These are phyloP conservation scores for Rugosomyces carneus DNA, from an alignment of 1,284 basidiomycete species.

Conservation along the genomic window DNA sequence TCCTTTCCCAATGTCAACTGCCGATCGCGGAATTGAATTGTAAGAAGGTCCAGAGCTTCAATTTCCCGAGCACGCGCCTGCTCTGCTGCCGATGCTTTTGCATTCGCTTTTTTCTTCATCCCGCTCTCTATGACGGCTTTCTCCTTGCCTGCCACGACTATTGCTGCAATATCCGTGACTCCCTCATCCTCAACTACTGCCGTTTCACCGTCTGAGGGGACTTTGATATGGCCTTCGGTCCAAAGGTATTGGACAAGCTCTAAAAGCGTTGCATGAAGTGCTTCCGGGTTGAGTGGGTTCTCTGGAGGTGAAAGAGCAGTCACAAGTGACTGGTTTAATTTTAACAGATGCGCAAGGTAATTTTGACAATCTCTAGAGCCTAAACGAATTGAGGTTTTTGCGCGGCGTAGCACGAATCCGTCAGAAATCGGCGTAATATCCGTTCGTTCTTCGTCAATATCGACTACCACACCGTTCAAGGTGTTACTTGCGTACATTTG, in stretches of 20 bases:
- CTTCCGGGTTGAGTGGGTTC: conserved; percentile 38
- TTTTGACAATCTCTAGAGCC: conserved; percentile 73
- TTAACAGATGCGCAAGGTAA: conserved; percentile 70
- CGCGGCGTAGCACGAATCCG: conserved; percentile 58
- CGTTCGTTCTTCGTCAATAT: conserved; percentile 74
- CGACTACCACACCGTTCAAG: conserved; percentile 78
- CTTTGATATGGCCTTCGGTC: conserved; percentile 58
- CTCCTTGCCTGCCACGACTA: conserved; percentile 75
- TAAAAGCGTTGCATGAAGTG: conserved; percentile 43
- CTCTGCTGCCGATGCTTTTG: conserved; percentile 73
- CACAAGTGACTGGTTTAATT: conserved; percentile 60
- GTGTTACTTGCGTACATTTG: conserved; percentile 80
- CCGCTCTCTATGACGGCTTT: conserved; percentile 77
- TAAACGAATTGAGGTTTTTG: conserved; percentile 54
- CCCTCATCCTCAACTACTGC: conserved; percentile 75
- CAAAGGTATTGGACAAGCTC: conserved; percentile 57
- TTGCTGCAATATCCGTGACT: conserved; percentile 77
- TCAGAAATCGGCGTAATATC: conserved; percentile 82
- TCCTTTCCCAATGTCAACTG: conserved; percentile 80
- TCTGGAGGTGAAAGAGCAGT: conserved; percentile 52
- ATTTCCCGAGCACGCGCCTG: conserved; percentile 75
- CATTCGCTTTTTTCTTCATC: conserved; percentile 70
- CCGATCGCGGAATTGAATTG: conserved; percentile 66
- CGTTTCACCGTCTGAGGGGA: conserved; percentile 67
- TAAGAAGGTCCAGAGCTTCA: conserved; percentile 73